These are phyloP conservation scores for Viola odorata DNA, from an alignment of 345 rosid genomes.

Conservation along the genomic window DNA sequence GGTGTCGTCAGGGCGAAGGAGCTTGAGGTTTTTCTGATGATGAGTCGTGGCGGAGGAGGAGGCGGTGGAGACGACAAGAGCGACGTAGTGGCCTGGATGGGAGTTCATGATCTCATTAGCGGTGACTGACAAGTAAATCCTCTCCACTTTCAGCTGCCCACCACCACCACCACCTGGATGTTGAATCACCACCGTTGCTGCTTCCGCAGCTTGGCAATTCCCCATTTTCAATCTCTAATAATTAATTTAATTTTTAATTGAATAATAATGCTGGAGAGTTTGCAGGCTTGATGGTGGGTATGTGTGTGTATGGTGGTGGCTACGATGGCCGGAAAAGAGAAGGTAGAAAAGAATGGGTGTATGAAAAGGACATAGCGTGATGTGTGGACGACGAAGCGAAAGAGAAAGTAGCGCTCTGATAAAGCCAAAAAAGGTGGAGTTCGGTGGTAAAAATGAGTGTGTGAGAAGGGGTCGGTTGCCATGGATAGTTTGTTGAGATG, in stretches of 20 bases:
- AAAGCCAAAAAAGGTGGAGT: too few species aligned
- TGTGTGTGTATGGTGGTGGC: too few species aligned
- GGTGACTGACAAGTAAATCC: constrained; percentile 66
- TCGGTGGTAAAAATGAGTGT: too few species aligned
- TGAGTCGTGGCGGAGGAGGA: background rate
- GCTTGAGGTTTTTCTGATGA: constrained; percentile 72
- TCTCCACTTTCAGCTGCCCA: constrained; percentile 43
- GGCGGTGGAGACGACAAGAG: constrained; percentile 47
- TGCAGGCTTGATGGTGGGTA: too few species aligned
- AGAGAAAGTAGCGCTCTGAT: too few species aligned
- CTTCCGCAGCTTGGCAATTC: constrained; percentile 88
- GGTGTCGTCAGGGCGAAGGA: constrained; percentile 68
- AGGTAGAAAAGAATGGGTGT: constrained; percentile 1
- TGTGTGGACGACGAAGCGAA: too few species aligned
- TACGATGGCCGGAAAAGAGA: constrained; percentile 1
- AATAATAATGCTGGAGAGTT: too few species aligned
- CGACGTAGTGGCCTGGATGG: constrained; percentile 82
- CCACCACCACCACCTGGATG: constrained; percentile 38
- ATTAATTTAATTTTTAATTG: too few species aligned
- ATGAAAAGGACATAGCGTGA: constrained; percentile 3
- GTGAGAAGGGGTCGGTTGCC: too few species aligned
- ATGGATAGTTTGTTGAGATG: too few species aligned
- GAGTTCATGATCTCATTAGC: constrained; percentile 69
- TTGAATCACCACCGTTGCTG: constrained; percentile 71
- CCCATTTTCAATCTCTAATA: constrained; percentile 38